Conservation (phyloP, 441 rosid genomes). For the Brassica balearica region DNA sequence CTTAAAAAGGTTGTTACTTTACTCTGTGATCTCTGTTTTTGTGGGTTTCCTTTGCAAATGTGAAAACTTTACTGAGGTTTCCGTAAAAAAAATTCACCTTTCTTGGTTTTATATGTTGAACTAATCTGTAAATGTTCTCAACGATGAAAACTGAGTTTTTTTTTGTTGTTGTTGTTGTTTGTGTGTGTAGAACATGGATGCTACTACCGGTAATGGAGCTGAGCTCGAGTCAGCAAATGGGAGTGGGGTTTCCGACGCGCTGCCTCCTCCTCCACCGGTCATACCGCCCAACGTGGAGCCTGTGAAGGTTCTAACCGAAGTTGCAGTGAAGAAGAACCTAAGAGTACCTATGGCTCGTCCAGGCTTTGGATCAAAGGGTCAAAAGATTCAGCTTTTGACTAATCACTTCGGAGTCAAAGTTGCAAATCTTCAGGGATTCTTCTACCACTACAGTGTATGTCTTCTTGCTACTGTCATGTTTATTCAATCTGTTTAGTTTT, state of each 20-base stretch:
- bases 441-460: slow-evolving; percentile 67
- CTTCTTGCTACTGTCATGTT: not conserved
- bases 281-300: slow-evolving; percentile 55
- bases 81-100: not conserved
- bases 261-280: slow-evolving; percentile 54
- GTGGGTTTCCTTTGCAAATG: not conserved
- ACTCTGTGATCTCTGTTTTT: slow-evolving; percentile 2
- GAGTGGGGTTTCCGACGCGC: slow-evolving; percentile 42
- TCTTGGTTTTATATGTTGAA: not conserved
- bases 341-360: slow-evolving; percentile 60
- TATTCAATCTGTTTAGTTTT: not conserved
- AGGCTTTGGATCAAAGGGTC: slow-evolving; percentile 58
- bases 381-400: slow-evolving; percentile 54
- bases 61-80: slow-evolving; percentile 1
- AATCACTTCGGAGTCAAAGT: slow-evolving; percentile 69
- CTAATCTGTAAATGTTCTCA: not conserved
- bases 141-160: not conserved
- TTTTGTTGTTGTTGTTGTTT: not conserved
- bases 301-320: slow-evolving; percentile 40
- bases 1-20: not conserved
- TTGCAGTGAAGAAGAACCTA: slow-evolving; percentile 45
- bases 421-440: slow-evolving; percentile 50
- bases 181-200: slow-evolving; percentile 38
- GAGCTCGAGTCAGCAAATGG: slow-evolving; percentile 37
- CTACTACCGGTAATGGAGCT: slow-evolving; percentile 34